Evolutionary conservation across 495 filamentous ascomycete species (phyloP).

Genomic region (Astrocystis sublimbata): DNA sequence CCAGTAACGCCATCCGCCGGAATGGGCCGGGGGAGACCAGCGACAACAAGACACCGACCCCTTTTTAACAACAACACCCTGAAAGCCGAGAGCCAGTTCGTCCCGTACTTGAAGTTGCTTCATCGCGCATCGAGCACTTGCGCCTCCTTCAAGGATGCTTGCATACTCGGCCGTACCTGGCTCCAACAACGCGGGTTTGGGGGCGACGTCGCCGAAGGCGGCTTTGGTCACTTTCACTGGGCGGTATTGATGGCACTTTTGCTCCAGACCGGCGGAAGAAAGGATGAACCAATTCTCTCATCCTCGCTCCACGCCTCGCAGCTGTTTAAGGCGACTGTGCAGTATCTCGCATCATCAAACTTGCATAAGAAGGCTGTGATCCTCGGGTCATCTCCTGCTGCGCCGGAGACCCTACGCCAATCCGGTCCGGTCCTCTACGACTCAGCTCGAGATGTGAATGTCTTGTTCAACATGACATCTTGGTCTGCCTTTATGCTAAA

Average conservation of each 20-base stretch:
- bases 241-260: conserved; percentile 73
- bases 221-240: conserved; percentile 96
- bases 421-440: conserved; percentile 62
- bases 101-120: conserved; percentile 71
- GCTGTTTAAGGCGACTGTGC: conserved; percentile 86
- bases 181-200: conserved; percentile 82
- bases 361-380: conserved; percentile 63
- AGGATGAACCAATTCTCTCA: conserved; percentile 69
- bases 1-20: conserved; percentile 68
- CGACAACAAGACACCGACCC: conserved; percentile 56
- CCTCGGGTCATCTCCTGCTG: conserved; percentile 40
- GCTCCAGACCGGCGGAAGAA: conserved; percentile 70
- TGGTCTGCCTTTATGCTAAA: conserved; percentile 76
- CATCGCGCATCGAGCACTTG: conserved; percentile 65
- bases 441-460: conserved; percentile 68
- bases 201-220: conserved; percentile 66
- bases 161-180: conserved; percentile 84
- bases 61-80: conserved; percentile 90
- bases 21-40: conserved; percentile 35
- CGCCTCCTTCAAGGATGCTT: conserved; percentile 74
- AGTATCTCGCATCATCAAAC: conserved; percentile 75
- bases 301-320: conserved; percentile 86
- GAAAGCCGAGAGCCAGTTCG: conserved; percentile 70
- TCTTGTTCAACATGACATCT: conserved; percentile 86
- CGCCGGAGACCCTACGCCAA: conserved; percentile 38